phyloP scores from a whole-genome alignment of 768 basidiomycete genomes.

The Termitomyces sp. region DNA sequence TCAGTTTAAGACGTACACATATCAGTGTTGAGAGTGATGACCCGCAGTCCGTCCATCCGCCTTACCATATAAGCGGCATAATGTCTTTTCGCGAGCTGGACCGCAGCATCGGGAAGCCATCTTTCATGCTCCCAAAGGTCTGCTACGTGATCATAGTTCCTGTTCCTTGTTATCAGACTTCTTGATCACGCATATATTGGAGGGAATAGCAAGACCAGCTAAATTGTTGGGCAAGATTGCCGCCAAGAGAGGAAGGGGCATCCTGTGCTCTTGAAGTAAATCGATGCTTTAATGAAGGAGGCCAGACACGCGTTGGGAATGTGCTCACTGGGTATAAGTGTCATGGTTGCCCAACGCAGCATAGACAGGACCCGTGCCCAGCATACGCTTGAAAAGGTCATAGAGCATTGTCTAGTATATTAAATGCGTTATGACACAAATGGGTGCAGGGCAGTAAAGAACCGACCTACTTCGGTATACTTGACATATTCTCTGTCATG shows the following conservation, averaged over 20 bases:
- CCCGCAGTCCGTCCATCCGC: conserved; percentile 59
- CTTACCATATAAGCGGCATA: conserved; percentile 73
- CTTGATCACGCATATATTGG: not conserved
- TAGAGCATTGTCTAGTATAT: conserved; percentile 54
- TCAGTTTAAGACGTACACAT: conserved; percentile 46
- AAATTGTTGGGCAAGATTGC: conserved; percentile 53
- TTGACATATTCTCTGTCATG: conserved; percentile 47
- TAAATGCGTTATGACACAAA: not conserved
- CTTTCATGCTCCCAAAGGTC: conserved; percentile 65
- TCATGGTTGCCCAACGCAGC: conserved; percentile 78
- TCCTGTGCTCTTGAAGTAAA: conserved; percentile 48
- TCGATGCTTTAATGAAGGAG: not conserved
- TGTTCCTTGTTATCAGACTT: conserved; percentile 17
- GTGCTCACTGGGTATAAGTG: conserved; percentile 57
- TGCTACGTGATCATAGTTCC: conserved; percentile 79
- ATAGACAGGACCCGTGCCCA: conserved; percentile 71
- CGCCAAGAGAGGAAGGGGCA: conserved; percentile 56
- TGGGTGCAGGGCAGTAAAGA: too few species aligned
- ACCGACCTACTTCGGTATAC: conserved; percentile 55
- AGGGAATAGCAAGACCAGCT: conserved; percentile 53
- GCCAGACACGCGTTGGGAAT: not conserved
- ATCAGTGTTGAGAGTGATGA: conserved; percentile 77
- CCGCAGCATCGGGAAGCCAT: conserved; percentile 61
- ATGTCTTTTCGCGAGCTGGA: conserved; percentile 57
- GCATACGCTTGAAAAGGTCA: conserved; percentile 58